Evolutionary conservation across 345 rosid species (phyloP).

Genomic region (Rubroshorea leprosula): DNA sequence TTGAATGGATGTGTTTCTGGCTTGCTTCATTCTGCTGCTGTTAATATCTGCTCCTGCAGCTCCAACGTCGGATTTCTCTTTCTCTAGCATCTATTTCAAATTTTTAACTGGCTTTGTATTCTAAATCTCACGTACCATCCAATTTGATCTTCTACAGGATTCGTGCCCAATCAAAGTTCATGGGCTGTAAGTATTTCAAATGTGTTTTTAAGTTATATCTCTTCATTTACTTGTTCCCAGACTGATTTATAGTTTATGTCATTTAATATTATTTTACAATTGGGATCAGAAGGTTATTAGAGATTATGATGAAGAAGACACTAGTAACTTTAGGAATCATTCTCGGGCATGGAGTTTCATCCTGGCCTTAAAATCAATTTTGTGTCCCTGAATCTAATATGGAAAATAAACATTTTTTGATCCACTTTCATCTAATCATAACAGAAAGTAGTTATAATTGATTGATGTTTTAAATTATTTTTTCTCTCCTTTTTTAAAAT

Average conservation of each 20-base stretch:
- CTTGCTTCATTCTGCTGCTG: not conserved
- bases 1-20: not conserved
- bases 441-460: not conserved
- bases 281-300: conserved; percentile 25
- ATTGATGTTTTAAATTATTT: not conserved
- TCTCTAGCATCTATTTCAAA: not conserved
- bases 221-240: not conserved
- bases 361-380: not conserved
- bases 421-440: not conserved
- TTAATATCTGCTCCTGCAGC: not conserved
- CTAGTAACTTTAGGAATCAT: not conserved
- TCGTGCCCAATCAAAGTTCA: conserved; percentile 37
- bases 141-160: conserved; percentile 38
- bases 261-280: conserved; percentile 4
- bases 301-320: conserved; percentile 19
- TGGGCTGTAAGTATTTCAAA: conserved; percentile 42
- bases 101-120: not conserved
- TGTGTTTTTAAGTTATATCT: not conserved
- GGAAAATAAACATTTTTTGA: not conserved
- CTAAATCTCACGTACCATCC: not conserved
- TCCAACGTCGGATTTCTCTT: not conserved
- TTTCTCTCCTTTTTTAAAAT: not conserved
- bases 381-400: too few species aligned
- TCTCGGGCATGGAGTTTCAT: conserved; percentile 17
- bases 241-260: not conserved